Evolutionary conservation across 257 asterid species (phyloP), one percentile per base, ranked within the genome.

Genomic region (Salvia rosmarinus): DNA sequence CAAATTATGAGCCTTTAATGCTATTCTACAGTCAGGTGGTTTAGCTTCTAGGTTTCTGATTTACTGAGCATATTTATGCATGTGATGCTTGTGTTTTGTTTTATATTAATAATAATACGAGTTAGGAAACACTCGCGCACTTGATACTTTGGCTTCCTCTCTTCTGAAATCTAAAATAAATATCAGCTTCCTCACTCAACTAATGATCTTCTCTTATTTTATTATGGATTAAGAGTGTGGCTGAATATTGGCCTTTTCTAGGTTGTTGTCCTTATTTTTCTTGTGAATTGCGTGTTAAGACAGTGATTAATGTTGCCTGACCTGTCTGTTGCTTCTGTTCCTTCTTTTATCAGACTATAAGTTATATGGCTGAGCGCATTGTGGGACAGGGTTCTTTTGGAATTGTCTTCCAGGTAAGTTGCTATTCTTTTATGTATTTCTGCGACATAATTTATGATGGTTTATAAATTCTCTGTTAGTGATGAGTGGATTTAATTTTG

Each of bases 341-440:
- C 39, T 11, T 16, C 11, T 54, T 52, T 71, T 73, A 56, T 58
- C 90, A 89, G 96, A 89, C 95, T 56, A 85, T 92, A 46, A 89
- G 94, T 77, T 92, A 89, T 74, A 84, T 89, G 98, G 98, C 96
- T 0, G 96, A 89, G 86, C 96, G 95, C 34, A 81, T 92, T 47
- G 98, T 89, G 40, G 96, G 95, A 57, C 95, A 88, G 72, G 98
- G 96, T 70, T 92, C 98, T 35, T 92, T 92, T 64, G 98, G 96
- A 55, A 84, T 89, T 54, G 96, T 92, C n/a, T 92, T 87, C 77
- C 96, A 88, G 92, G 97, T 91, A 74, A 71, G 67, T 23, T 51
- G 37, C 61, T 66, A 16, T 25, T 70, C 46, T 28, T 52, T n/a
- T 23, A n/a, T 55, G 43, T 63, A 20, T 39, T 65, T 61, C 20